phyloP scores from a whole-genome alignment of 2,329 filamentous ascomycete species.

The Drechslerella dactyloides region DNA sequence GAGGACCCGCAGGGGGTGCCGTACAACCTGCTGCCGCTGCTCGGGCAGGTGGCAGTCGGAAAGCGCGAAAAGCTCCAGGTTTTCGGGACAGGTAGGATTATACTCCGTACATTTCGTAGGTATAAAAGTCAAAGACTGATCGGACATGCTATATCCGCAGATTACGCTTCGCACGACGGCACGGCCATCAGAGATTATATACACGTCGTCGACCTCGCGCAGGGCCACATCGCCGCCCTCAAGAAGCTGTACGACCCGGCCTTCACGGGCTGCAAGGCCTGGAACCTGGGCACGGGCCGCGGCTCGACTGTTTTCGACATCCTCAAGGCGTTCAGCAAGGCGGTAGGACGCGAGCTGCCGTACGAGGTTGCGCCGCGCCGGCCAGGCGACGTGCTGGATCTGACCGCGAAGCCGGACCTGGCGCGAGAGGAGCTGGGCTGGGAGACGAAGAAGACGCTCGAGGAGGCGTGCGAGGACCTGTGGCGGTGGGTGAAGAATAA shows the following conservation, averaged over 20 bases:
- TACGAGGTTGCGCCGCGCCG: constrained; percentile 86
- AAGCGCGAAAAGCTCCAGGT: constrained; percentile 93
- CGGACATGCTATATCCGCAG: constrained; percentile 60
- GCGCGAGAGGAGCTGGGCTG: constrained; percentile 89
- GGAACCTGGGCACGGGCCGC: constrained; percentile 94
- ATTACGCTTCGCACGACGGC: constrained; percentile 88
- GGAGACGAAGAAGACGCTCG: constrained; percentile 88
- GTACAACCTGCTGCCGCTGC: constrained; percentile 90
- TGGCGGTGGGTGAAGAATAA: constrained; percentile 99
- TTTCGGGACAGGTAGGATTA: constrained; percentile 78
- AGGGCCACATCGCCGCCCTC: constrained; percentile 84
- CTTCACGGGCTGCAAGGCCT: constrained; percentile 76
- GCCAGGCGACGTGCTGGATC: constrained; percentile 87
- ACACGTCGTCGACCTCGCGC: constrained; percentile 87
- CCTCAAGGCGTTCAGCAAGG: constrained; percentile 87
- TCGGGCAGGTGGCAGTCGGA: constrained; percentile 94
- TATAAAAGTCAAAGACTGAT: constrained; percentile 4
- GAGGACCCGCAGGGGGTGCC: constrained; percentile 96
- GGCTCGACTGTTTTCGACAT: constrained; percentile 98
- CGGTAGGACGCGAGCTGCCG: constrained; percentile 81
- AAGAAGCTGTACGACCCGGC: constrained; percentile 86
- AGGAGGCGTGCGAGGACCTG: constrained; percentile 90
- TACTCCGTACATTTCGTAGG: constrained; percentile 23
- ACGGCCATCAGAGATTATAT: constrained; percentile 98
- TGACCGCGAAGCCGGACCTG: constrained; percentile 86